A percentile compares a stretch with the other conserved stretches of the same genome.
phyloP scores from a whole-genome alignment of 2,329 filamentous ascomycete genomes.

The Hysterium pulicare region DNA sequence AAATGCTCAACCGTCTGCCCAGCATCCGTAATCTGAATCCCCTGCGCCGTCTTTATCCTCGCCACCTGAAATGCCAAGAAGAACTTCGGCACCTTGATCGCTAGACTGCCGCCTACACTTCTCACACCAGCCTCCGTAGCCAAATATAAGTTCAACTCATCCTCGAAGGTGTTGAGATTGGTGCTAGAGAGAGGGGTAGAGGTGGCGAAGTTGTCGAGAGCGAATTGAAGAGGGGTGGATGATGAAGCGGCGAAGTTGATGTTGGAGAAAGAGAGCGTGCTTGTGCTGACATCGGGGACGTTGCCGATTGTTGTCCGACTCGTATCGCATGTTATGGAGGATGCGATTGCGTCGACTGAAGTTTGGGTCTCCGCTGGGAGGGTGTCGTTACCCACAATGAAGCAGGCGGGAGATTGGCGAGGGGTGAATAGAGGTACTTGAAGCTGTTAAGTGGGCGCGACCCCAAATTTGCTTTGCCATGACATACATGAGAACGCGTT shows the following conservation, averaged over 20 bases:
- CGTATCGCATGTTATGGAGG: slow-evolving; percentile 50
- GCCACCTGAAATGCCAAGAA: slow-evolving; percentile 59
- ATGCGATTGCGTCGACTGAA: slow-evolving; percentile 42
- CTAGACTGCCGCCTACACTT: slow-evolving; percentile 51
- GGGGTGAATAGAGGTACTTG: slow-evolving; percentile 9
- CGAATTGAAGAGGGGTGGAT: slow-evolving; percentile 52
- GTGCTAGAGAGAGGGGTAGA: slow-evolving; percentile 47
- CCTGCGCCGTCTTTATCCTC: slow-evolving; percentile 58
- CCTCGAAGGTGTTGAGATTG: slow-evolving; percentile 52
- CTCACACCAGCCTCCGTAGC: slow-evolving; percentile 60
- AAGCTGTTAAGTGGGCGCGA: slow-evolving; percentile 4
- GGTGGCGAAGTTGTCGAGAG: slow-evolving; percentile 54
- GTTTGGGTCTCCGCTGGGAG: slow-evolving; percentile 52
- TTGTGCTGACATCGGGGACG: slow-evolving; percentile 57
- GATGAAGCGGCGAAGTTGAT: slow-evolving; percentile 55
- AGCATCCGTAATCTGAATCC: slow-evolving; percentile 50
- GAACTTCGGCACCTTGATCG: slow-evolving; percentile 62
- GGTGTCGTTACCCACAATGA: slow-evolving; percentile 49
- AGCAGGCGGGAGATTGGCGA: slow-evolving; percentile 45
- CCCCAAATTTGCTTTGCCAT: too few species aligned
- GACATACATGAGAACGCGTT: too few species aligned
- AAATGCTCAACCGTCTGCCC: slow-evolving; percentile 56
- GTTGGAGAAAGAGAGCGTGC: slow-evolving; percentile 49
- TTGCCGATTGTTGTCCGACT: slow-evolving; percentile 48
- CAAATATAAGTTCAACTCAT: slow-evolving; percentile 54